Evolutionary conservation across 2,329 filamentous ascomycete genomes (phyloP).

Genomic region (Cladosporium sp.): DNA sequence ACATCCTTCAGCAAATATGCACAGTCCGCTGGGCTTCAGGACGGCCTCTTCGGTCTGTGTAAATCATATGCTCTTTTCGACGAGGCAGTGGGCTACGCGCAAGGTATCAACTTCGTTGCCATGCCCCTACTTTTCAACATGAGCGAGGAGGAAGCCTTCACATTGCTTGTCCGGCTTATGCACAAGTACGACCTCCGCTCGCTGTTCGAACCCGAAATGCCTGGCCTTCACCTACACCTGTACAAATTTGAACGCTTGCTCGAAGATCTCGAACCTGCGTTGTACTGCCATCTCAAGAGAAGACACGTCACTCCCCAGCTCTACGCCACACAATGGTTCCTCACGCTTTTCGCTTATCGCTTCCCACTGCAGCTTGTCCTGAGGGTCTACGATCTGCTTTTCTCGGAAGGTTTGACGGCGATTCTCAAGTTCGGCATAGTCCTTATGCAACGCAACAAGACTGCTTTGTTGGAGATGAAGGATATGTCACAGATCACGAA

Average conservation of each 20-base stretch:
- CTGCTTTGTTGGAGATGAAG: slow-evolving; percentile 72
- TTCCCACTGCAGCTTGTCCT: slow-evolving; percentile 95
- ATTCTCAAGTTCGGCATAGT: slow-evolving; percentile 94
- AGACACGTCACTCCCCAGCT: slow-evolving; percentile 84
- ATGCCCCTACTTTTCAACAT: slow-evolving; percentile 98
- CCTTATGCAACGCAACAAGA: slow-evolving; percentile 90
- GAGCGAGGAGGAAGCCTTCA: slow-evolving; percentile 96
- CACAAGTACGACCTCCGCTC: slow-evolving; percentile 92
- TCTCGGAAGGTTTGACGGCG: slow-evolving; percentile 83
- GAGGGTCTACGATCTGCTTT: slow-evolving; percentile 91
- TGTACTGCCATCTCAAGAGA: slow-evolving; percentile 91
- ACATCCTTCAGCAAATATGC: slow-evolving; percentile 98
- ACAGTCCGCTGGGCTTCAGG: slow-evolving; percentile 83
- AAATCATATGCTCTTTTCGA: slow-evolving; percentile 97
- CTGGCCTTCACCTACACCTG: slow-evolving; percentile 84
- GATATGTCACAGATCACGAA: slow-evolving; percentile 88
- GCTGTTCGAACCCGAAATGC: slow-evolving; percentile 94
- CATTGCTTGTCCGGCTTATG: slow-evolving; percentile 88
- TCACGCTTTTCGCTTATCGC: slow-evolving; percentile 96
- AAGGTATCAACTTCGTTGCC: slow-evolving; percentile 97
- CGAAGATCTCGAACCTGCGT: slow-evolving; percentile 87
- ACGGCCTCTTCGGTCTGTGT: slow-evolving; percentile 90
- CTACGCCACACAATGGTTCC: slow-evolving; percentile 98
- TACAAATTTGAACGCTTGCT: slow-evolving; percentile 94
- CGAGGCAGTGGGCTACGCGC: slow-evolving; percentile 90